Percentiles rank a stretch among this genome's conserved stretches.
These are phyloP conservation scores for Penstemon davidsonii DNA, from an alignment of 257 asterid species.

Conservation along the genomic window DNA sequence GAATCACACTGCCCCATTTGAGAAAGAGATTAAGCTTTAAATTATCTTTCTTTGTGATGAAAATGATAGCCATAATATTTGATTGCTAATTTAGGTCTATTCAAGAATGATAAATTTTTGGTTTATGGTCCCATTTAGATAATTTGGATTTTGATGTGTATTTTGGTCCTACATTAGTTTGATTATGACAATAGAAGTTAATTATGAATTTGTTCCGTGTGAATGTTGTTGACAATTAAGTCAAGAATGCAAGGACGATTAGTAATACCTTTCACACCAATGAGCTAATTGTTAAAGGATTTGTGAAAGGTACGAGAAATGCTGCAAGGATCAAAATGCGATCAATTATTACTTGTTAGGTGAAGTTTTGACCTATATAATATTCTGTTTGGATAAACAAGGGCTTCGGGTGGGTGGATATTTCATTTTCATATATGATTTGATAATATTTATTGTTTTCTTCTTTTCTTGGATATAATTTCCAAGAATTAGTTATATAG, in stretches of 20 bases:
- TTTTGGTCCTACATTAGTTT: background rate
- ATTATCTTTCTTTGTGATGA: background rate
- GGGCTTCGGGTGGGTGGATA: background rate
- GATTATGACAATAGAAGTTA: background rate
- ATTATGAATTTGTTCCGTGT: background rate
- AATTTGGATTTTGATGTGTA: background rate
- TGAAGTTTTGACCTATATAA: too few relatives aligned
- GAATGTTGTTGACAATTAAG: conserved; percentile 11
- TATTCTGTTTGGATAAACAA: background rate
- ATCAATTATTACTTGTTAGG: background rate
- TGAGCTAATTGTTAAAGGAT: background rate
- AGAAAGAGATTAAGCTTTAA: background rate
- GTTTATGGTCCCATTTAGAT: background rate
- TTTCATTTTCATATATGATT: too few relatives aligned
- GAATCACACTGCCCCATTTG: background rate
- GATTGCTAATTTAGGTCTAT: background rate
- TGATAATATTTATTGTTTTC: too few relatives aligned
- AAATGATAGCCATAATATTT: background rate
- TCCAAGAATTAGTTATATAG: too few relatives aligned
- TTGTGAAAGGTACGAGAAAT: background rate
- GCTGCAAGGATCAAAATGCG: background rate
- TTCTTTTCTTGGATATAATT: too few relatives aligned
- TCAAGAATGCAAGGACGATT: background rate
- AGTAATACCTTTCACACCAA: conserved; percentile 2
- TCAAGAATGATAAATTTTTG: background rate